Conservation (phyloP, 2,329 filamentous ascomycete genomes). For the Xylariaceae sp. region DNA sequence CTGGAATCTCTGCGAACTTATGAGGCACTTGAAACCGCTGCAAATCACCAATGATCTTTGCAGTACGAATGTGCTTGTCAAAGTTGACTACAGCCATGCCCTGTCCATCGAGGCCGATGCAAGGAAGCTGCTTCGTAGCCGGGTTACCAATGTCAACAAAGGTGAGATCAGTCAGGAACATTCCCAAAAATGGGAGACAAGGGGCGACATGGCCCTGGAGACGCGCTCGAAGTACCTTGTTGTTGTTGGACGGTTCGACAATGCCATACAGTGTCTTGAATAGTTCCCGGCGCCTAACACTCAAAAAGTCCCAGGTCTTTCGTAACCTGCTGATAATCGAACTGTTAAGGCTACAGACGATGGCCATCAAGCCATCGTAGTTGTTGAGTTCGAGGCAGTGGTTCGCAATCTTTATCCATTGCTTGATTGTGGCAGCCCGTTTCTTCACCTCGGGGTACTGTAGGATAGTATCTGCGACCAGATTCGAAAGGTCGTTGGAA, state of each 20-base stretch:
- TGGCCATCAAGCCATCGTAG: conserved; percentile 95
- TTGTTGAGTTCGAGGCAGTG: conserved; percentile 87
- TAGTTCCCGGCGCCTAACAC: conserved; percentile 72
- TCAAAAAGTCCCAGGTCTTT: conserved; percentile 87
- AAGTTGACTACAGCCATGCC: conserved; percentile 87
- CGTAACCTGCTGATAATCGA: conserved; percentile 84
- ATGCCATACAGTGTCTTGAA: conserved; percentile 76
- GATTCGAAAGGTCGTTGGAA: conserved; percentile 85
- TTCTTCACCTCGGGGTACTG: conserved; percentile 88
- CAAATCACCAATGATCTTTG: conserved; percentile 90
- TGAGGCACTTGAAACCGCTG: conserved; percentile 97
- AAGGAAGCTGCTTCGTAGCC: conserved; percentile 69
- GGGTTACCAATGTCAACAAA: conserved; percentile 95
- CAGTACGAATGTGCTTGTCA: conserved; percentile 91
- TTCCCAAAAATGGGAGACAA: conserved; percentile 91
- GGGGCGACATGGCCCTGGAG: conserved; percentile 84
- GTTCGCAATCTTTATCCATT: conserved; percentile 93
- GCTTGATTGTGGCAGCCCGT: conserved; percentile 83
- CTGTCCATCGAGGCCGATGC: conserved; percentile 50
- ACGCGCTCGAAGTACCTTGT: conserved; percentile 75
- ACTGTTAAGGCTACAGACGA: conserved; percentile 88
- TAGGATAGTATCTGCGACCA: conserved; percentile 90
- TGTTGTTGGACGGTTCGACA: conserved; percentile 86
- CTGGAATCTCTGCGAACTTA: conserved; percentile 71
- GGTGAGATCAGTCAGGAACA: conserved; percentile 92